Base-by-base conservation (phyloP, 2,329 filamentous ascomycete species). In the Penicillium sp. region DNA sequence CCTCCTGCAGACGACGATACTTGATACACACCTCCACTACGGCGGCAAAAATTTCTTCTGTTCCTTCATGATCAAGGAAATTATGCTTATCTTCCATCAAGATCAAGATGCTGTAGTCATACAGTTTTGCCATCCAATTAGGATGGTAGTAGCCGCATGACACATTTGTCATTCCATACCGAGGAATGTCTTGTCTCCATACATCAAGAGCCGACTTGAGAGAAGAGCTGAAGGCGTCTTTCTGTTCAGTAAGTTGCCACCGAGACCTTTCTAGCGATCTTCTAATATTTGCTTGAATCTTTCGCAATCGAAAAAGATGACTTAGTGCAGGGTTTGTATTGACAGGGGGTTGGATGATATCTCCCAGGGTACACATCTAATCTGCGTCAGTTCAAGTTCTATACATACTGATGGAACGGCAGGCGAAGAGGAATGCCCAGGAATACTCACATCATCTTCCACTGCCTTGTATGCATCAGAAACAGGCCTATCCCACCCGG, bases 161-260 rank as follows among this genome's bases (percentile, higher is more conserved):
- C 6, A 55, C 65, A 27, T 61, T 61, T n/a, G 62, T 56, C 7
- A 59, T 64, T 42, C 61, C 60, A 31, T 69, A 69, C 14, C 55
- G 59, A n/a, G 67, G 67, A 25, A 69, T 69, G n/a, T 69, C 67
- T 16, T 67, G 59, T 49, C 66, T 58, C 67, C 67, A 69, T 9
- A 62, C 59, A 54, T 66, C 58, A n/a, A 69, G 42, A 9, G 66
- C 67, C 0, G 62, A 61, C 35, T 66, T 69, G 35, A 69, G 57
- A 7, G 62, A 63, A n/a, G 58, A 60, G 42, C 49, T 62, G 31
- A 58, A 48, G 5, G 50, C 54, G 8, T 57, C 39, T 11, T 60
- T 55, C 4, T 62, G 43, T 33, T 50, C 54, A 1, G 52, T 42
- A 14, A 62, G 51, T 16, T 57, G 43, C 42, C 58, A 59, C 0